Conservation (phyloP, 106 monocot genomes). For the Hemerocallis citrina region DNA sequence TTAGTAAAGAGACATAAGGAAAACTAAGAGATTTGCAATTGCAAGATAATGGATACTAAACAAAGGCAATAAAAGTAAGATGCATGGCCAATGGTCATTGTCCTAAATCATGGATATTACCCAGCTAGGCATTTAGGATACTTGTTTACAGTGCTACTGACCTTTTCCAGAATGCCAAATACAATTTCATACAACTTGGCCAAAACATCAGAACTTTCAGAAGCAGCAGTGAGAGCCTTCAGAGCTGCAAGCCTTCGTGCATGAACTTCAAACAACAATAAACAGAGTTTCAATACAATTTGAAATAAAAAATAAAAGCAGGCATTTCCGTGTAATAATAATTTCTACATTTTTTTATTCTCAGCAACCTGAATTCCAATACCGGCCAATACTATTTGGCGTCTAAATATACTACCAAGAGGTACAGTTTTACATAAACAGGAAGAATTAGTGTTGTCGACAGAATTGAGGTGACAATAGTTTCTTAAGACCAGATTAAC, state of each 20-base stretch:
- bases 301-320: not conserved
- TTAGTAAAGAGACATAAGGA: too few relatives aligned
- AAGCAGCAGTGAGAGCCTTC: constrained; percentile 79
- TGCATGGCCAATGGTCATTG: not conserved
- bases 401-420: too few relatives aligned
- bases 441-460: too few relatives aligned
- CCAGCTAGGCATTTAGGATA: not conserved
- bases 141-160: constrained; percentile 8
- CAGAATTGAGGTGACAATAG: too few relatives aligned
- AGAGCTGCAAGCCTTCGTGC: constrained; percentile 91
- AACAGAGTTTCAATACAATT: constrained; percentile 9
- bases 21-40: too few relatives aligned
- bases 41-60: too few relatives aligned
- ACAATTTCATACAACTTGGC: constrained; percentile 92
- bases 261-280: constrained; percentile 70
- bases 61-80: not conserved
- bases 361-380: not conserved
- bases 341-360: not conserved
- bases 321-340: not conserved
- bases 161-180: constrained; percentile 95
- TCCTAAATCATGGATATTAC: not conserved
- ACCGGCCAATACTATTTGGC: not conserved
- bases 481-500: too few relatives aligned
- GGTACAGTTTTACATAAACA: too few relatives aligned
- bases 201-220: constrained; percentile 66